These are phyloP conservation scores for Sphagnum magellanicum DNA, from an alignment of 228 moss, liverwort and hornwort genomes.

Conservation along the genomic window DNA sequence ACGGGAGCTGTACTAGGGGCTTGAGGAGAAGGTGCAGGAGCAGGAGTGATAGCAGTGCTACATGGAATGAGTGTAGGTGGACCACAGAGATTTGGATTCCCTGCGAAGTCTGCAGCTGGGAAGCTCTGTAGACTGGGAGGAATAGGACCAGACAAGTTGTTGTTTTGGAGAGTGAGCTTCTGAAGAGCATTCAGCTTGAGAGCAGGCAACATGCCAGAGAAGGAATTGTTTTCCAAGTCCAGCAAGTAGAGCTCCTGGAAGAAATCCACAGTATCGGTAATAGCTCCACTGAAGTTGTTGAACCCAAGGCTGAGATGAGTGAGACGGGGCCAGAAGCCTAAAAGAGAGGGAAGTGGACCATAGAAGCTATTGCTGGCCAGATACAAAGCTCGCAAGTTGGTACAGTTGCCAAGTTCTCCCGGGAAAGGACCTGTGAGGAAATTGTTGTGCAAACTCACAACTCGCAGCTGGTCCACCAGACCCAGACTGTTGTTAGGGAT, in stretches of 20 bases:
- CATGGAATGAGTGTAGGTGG: conserved; percentile 19
- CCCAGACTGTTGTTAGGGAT: conserved; percentile 17
- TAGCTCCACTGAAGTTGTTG: conserved; percentile 45
- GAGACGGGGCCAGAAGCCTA: background rate
- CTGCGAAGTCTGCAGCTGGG: conserved; percentile 10
- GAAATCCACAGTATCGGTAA: conserved; percentile 30
- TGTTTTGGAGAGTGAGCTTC: conserved; percentile 23
- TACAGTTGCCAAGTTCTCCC: conserved; percentile 10
- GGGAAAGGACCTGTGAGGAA: conserved; percentile 23
- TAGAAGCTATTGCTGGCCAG: conserved; percentile 18
- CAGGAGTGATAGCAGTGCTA: background rate
- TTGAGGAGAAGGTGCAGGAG: conserved; percentile 6
- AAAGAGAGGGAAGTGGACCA: conserved; percentile 14
- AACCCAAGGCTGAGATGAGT: conserved; percentile 28
- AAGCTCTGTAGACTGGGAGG: conserved; percentile 24
- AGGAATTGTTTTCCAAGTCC: conserved; percentile 25
- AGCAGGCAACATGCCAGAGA: conserved; percentile 32
- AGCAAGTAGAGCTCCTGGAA: conserved; percentile 18
- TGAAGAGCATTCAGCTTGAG: conserved; percentile 15
- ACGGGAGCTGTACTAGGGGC: conserved; percentile 6
- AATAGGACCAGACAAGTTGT: conserved; percentile 29
- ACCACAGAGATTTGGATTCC: conserved; percentile 38
- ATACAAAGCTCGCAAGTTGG: conserved; percentile 10
- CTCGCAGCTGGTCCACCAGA: conserved; percentile 25
- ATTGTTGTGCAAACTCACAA: conserved; percentile 35